phyloP scores from a whole-genome alignment of 2,329 filamentous ascomycete species.

The Neonectria sp. region DNA sequence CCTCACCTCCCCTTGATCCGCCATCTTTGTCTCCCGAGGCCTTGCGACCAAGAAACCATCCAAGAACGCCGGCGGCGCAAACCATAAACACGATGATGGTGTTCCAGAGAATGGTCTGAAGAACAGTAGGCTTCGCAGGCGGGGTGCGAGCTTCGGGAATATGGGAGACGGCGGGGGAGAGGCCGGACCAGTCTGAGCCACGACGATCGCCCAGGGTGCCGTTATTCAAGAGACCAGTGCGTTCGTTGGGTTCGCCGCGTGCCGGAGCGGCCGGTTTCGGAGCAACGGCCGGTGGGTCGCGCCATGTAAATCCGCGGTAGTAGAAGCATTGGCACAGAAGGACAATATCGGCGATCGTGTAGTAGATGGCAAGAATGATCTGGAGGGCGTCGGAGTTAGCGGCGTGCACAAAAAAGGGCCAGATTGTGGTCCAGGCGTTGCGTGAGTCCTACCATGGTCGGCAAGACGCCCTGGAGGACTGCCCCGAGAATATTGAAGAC shows the following conservation, averaged over 20 bases:
- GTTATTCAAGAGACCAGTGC: slow-evolving; percentile 55
- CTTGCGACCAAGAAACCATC: slow-evolving; percentile 80
- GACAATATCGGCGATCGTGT: slow-evolving; percentile 92
- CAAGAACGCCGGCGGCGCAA: slow-evolving; percentile 84
- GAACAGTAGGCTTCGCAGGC: slow-evolving; percentile 63
- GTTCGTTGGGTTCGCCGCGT: slow-evolving; percentile 63
- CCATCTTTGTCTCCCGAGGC: slow-evolving; percentile 58
- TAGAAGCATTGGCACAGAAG: slow-evolving; percentile 94
- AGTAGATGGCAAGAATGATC: slow-evolving; percentile 94
- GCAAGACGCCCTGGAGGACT: slow-evolving; percentile 89
- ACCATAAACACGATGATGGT: slow-evolving; percentile 83
- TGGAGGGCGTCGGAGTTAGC: slow-evolving; percentile 48
- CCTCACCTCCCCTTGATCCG: slow-evolving; percentile 56
- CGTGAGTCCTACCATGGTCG: slow-evolving; percentile 80
- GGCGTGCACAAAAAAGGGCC: background rate
- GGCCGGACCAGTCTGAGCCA: slow-evolving; percentile 71
- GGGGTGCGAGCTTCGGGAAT: slow-evolving; percentile 65
- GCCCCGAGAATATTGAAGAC: slow-evolving; percentile 98
- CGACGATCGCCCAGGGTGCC: slow-evolving; percentile 59
- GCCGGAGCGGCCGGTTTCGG: slow-evolving; percentile 56
- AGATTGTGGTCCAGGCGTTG: background rate
- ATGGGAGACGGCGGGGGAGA: slow-evolving; percentile 88
- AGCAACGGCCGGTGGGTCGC: slow-evolving; percentile 64
- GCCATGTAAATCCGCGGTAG: slow-evolving; percentile 87
- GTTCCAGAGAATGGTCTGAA: slow-evolving; percentile 81